Conservation (phyloP, 2,329 filamentous ascomycete genomes). For the Metarhizium rileyi region DNA sequence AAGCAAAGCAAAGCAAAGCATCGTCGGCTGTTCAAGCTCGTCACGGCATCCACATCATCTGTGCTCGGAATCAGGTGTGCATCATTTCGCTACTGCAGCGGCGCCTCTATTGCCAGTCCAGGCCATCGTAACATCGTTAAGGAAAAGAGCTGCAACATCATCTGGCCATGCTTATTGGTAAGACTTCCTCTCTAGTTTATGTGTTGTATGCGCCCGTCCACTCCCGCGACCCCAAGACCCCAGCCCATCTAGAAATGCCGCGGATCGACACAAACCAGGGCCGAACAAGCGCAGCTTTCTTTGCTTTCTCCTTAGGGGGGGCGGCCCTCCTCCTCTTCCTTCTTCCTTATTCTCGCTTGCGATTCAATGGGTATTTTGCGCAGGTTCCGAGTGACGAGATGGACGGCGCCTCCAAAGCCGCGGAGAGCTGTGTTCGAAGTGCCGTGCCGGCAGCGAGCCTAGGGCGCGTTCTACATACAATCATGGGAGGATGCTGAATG, state of each 20-base stretch:
- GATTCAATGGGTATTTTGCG: slow-evolving; percentile 10
- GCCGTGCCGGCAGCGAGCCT: not conserved
- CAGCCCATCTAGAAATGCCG: not conserved
- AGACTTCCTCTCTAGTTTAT: not conserved
- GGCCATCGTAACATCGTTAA: not conserved
- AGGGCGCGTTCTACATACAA: not conserved
- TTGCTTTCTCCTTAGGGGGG: not conserved
- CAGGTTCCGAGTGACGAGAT: not conserved
- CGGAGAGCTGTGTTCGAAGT: not conserved
- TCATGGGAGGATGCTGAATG: slow-evolving; percentile 40
- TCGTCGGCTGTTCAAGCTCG: too few species aligned
- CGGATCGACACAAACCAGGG: too few species aligned
- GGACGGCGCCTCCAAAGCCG: not conserved
- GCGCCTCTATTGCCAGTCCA: not conserved
- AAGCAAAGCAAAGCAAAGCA: too few species aligned
- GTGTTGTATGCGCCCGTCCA: not conserved
- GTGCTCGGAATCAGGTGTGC: not conserved
- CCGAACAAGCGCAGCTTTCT: not conserved
- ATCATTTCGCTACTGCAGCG: not conserved
- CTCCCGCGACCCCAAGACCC: not conserved
- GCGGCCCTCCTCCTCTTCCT: too few species aligned
- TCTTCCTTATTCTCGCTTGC: not conserved
- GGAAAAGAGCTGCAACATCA: not conserved
- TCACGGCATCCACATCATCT: not conserved
- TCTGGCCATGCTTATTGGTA: not conserved